phyloP scores from a whole-genome alignment of 108 stramenopile genomes.

The Fistulifera pelliculosa region DNA sequence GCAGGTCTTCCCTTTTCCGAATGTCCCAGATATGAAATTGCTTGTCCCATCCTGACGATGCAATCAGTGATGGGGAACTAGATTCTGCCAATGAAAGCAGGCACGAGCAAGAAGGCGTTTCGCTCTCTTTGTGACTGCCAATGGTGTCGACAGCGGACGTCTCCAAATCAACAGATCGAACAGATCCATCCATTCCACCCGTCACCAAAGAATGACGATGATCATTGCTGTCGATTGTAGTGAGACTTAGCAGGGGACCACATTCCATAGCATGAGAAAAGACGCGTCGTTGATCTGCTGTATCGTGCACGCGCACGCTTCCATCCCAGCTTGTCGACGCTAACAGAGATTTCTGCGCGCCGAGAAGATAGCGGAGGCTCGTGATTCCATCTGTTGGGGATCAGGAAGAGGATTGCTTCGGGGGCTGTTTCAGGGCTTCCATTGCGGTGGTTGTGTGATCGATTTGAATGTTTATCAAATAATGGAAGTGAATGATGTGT shows the following conservation, averaged over 20 bases:
- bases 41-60: conserved; percentile 65
- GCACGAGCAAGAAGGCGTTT: not conserved
- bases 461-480: no score
- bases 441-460: no score
- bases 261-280: conserved; percentile 46
- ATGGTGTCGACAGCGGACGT: conserved; percentile 5
- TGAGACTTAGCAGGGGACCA: conserved; percentile 66
- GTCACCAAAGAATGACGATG: conserved; percentile 22
- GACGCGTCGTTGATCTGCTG: conserved; percentile 16
- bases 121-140: conserved; percentile 1
- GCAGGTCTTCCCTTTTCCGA: conserved; percentile 16
- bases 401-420: conserved; percentile 3
- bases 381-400: conserved; percentile 62
- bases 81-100: conserved; percentile 23
- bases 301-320: conserved; percentile 54
- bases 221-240: conserved; percentile 8
- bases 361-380: conserved; percentile 36
- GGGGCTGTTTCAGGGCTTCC: not conserved
- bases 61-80: conserved; percentile 26
- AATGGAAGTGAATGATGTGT: no score
- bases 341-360: conserved; percentile 15
- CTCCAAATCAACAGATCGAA: conserved; percentile 12
- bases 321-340: conserved; percentile 80
- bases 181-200: conserved; percentile 63
- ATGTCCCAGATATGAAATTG: conserved; percentile 66